These are phyloP conservation scores for Quercus alba DNA, from an alignment of 306 rosid species.

Conservation along the genomic window DNA sequence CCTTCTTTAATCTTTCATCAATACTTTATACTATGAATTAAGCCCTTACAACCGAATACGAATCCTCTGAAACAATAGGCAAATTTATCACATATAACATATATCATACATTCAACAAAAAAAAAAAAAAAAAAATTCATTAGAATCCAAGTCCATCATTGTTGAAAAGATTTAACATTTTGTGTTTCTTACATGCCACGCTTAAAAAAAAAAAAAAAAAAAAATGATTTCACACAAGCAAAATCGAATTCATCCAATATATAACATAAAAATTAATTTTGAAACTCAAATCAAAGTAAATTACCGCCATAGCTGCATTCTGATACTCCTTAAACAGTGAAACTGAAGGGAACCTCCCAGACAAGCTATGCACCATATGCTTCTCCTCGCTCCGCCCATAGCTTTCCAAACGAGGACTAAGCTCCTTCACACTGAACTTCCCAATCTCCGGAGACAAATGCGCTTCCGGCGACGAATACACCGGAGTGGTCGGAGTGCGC, in stretches of 20 bases:
- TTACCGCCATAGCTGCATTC: slow-evolving; percentile 93
- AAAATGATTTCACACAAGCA: neutral
- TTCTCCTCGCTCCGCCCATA: slow-evolving; percentile 38
- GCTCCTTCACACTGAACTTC: slow-evolving; percentile 22
- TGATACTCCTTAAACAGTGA: slow-evolving; percentile 89
- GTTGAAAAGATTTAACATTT: neutral
- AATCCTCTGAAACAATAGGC: too few species aligned
- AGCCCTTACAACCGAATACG: too few species aligned
- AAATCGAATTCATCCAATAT: neutral
- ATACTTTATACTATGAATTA: neutral
- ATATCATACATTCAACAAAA: neutral
- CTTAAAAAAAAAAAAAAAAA: neutral
- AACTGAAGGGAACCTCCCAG: slow-evolving; percentile 80
- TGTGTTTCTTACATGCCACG: neutral
- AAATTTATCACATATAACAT: too few species aligned
- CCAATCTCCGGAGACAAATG: slow-evolving; percentile 56
- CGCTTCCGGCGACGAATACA: slow-evolving; percentile 47
- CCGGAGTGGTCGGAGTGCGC: slow-evolving; percentile 42
- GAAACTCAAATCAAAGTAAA: neutral
- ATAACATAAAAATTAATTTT: neutral
- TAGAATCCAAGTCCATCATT: neutral
- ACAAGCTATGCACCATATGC: slow-evolving; percentile 46
- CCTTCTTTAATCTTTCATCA: neutral
- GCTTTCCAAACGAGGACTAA: slow-evolving; percentile 37
- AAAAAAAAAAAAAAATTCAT: neutral